These are phyloP conservation scores for Pyrrhoderma noxium DNA, from an alignment of 1,284 basidiomycete genomes.

Conservation along the genomic window DNA sequence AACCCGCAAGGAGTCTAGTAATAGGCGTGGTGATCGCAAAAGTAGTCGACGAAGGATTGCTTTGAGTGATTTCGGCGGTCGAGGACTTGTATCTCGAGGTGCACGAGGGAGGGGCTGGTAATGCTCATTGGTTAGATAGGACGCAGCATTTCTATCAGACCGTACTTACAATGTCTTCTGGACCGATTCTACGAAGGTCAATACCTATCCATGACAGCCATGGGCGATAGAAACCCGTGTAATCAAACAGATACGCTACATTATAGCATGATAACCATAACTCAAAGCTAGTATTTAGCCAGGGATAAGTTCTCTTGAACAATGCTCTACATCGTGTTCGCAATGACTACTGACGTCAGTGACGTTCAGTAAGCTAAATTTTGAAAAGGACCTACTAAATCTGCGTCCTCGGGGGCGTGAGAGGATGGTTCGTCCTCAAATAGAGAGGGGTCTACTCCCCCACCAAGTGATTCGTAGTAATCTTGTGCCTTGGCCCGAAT, in stretches of 20 bases:
- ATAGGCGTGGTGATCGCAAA: conserved; percentile 46
- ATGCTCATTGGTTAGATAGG: background rate
- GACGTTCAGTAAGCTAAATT: conserved; percentile 17
- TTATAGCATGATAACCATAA: conserved; percentile 80
- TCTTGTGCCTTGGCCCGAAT: conserved; percentile 84
- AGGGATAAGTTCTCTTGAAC: conserved; percentile 78
- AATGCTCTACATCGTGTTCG: background rate
- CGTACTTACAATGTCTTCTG: conserved; percentile 63
- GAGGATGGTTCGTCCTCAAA: conserved; percentile 42
- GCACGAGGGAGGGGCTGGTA: conserved; percentile 13
- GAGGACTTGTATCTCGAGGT: conserved; percentile 28
- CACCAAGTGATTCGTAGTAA: conserved; percentile 85
- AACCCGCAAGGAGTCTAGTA: conserved; percentile 73
- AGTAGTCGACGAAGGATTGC: conserved; percentile 40
- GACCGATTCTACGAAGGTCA: conserved; percentile 70
- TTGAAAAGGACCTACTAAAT: background rate
- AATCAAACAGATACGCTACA: conserved; percentile 86
- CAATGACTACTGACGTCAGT: conserved; percentile 1
- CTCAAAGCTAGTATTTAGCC: conserved; percentile 72
- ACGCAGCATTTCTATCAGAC: background rate
- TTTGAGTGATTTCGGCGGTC: conserved; percentile 31
- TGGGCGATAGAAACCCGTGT: conserved; percentile 83
- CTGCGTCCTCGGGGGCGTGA: background rate
- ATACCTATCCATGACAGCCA: conserved; percentile 85
- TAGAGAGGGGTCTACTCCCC: conserved; percentile 63